Evolutionary conservation across 1,139 yeast species (phyloP).

Genomic region (Kodamaea sp.): DNA sequence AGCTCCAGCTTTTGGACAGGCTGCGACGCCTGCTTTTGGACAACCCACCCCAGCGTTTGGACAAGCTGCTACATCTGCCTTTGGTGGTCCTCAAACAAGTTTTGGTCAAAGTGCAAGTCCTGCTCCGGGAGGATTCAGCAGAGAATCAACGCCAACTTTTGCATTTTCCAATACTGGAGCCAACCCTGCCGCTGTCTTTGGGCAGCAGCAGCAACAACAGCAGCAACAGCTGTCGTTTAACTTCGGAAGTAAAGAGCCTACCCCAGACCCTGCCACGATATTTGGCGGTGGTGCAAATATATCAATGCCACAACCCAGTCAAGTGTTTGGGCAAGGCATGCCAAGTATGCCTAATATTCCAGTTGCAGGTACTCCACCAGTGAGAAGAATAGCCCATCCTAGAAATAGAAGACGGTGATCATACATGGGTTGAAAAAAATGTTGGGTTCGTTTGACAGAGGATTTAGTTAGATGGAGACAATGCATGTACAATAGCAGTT

Average conservation of each 20-base stretch:
- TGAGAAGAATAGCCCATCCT: slow-evolving; percentile 20
- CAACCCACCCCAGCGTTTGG: slow-evolving; percentile 6
- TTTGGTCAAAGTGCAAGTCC: slow-evolving; percentile 2
- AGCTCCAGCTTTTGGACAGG: not conserved
- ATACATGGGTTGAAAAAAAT: too few relatives aligned
- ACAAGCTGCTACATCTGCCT: slow-evolving; percentile 4
- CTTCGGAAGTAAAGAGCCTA: slow-evolving; percentile 22
- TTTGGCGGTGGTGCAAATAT: slow-evolving; percentile 15
- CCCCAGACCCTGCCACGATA: slow-evolving; percentile 32
- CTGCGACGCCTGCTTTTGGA: slow-evolving; percentile 5
- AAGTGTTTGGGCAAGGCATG: slow-evolving; percentile 6
- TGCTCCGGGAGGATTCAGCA: slow-evolving; percentile 6
- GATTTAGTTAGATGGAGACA: too few relatives aligned
- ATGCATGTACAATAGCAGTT: too few relatives aligned
- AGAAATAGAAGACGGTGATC: slow-evolving; percentile 18
- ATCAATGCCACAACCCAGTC: slow-evolving; percentile 10
- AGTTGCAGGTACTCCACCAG: slow-evolving; percentile 12
- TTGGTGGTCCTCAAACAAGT: slow-evolving; percentile 3
- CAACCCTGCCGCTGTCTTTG: slow-evolving; percentile 15
- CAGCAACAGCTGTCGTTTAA: slow-evolving; percentile 11
- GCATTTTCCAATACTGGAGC: slow-evolving; percentile 10
- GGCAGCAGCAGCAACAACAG: slow-evolving; percentile 9
- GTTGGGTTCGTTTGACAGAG: too few relatives aligned
- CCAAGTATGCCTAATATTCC: slow-evolving; percentile 4
- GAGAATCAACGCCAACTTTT: slow-evolving; percentile 13